These are phyloP conservation scores for Beta lomatogona DNA, from an alignment of 179 eudicot species.

Conservation along the genomic window DNA sequence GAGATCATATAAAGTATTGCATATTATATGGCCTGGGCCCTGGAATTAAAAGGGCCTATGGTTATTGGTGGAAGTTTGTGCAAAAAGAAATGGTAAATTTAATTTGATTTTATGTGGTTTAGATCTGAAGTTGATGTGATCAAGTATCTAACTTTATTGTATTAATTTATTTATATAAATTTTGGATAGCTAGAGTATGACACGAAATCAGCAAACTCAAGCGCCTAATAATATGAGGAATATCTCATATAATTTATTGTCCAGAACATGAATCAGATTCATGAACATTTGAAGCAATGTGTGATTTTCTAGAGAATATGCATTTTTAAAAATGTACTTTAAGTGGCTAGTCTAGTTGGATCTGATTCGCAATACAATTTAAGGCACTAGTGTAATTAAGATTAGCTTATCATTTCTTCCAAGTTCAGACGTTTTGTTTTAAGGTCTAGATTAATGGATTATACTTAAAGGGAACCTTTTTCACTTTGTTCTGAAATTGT, in stretches of 20 bases:
- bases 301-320: constrained; percentile 14
- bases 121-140: constrained; percentile 6
- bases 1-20: neutral
- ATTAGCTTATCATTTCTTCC: constrained; percentile 14
- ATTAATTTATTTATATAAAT: neutral
- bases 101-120: neutral
- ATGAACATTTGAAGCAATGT: constrained; percentile 21
- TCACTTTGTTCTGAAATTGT: constrained; percentile 7
- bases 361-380: constrained; percentile 16
- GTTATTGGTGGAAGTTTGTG: constrained; percentile 13
- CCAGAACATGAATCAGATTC: constrained; percentile 22
- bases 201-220: constrained; percentile 13
- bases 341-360: constrained; percentile 20
- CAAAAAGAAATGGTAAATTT: neutral
- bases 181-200: neutral
- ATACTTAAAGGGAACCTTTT: constrained; percentile 8
- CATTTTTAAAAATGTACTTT: neutral
- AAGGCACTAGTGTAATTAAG: neutral
- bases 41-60: constrained; percentile 11
- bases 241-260: constrained; percentile 20
- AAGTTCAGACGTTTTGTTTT: neutral
- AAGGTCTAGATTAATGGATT: constrained; percentile 8
- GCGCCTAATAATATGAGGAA: constrained; percentile 2
- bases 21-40: constrained; percentile 18
- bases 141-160: constrained; percentile 17